Conservation (phyloP, 2,329 filamentous ascomycete species). For the Xylariaceae sp. region DNA sequence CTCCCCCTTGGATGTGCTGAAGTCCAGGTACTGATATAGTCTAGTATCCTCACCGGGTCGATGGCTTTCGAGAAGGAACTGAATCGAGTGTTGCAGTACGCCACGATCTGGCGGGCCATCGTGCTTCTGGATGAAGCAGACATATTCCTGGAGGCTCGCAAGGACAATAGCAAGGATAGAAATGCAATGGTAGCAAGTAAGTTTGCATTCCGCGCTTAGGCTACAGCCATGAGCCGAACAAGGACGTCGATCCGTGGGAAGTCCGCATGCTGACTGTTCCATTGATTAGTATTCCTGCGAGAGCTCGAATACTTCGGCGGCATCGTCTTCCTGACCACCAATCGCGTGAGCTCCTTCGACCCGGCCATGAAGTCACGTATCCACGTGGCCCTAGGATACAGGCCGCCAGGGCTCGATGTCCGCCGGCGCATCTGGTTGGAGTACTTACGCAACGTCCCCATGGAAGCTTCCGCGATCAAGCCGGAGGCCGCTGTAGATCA, state of each 20-base stretch:
- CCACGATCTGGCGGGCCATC: constrained; percentile 26
- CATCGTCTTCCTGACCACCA: constrained; percentile 42
- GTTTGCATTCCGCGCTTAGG: not conserved
- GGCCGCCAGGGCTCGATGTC: constrained; percentile 13
- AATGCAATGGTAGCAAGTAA: constrained; percentile 22
- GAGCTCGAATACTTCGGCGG: constrained; percentile 38
- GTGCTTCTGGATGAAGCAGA: constrained; percentile 29
- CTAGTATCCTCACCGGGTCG: constrained; percentile 7
- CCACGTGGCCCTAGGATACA: constrained; percentile 33
- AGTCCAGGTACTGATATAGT: no score
- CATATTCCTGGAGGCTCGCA: constrained; percentile 23
- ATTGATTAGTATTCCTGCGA: constrained; percentile 32
- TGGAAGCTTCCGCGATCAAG: constrained; percentile 10
- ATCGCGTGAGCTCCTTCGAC: constrained; percentile 33
- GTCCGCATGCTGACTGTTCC: not conserved
- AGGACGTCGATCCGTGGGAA: not conserved
- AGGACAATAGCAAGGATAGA: constrained; percentile 14
- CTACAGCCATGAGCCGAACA: not conserved
- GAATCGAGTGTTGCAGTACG: constrained; percentile 22
- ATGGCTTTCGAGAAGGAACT: constrained; percentile 21
- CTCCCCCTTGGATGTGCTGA: no score
- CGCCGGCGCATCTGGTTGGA: constrained; percentile 22
- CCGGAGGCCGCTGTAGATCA: constrained; percentile 7
- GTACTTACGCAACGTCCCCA: constrained; percentile 13
- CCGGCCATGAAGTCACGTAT: constrained; percentile 39